Evolutionary conservation across 2,329 filamentous ascomycete genomes (phyloP), one percentile per base, ranked within the genome.

Genomic region (Coniella lustricola): DNA sequence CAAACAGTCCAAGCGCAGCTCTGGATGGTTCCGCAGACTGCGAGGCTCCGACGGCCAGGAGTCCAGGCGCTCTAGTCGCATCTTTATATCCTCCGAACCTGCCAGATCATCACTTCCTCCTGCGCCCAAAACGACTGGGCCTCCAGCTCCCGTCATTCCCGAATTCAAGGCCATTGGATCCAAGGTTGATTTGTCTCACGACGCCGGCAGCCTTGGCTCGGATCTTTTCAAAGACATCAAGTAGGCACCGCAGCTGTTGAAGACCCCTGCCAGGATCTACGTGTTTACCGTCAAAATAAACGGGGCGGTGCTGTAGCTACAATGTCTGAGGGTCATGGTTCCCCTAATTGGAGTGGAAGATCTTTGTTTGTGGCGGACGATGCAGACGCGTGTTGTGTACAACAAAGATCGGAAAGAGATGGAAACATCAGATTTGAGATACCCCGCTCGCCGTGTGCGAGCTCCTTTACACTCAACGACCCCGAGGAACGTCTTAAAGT

Each of bases 191-290:
- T 32, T 53, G 4, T 63, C 68, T 20, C 59, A 62, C 41, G 68
- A 76, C 36, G 67, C 70, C 7, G 69, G 66, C 37, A 66, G 65
- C 48, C 64, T 77, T 29, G 75, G 75, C 44, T 63, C 65, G 50
- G 76, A 81, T 53, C 64, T 82, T 31, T 81, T 82, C 62, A 79
- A 79, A 59, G 70, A 75, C 54, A 81, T 82, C 61, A 77, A 77
- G 59, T 79, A 69, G 35, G 17, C 8, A 25, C 31, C 12, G 18
- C 14, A 20, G 7, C 13, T 25, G 29, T 29, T 3, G 17, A 13
- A 13, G 14, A 4, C 17, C 41, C 13, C 29, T 33, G 14, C 18
- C 32, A n/a, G 31, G 41, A 35, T 10, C 13, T 10, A 16, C 9
- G 17, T 8, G 7, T 17, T 8, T 3, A 12, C 5, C n/a, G 17